Percentiles rank a stretch among this genome's conserved stretches.
phyloP scores from a whole-genome alignment of 2,329 filamentous ascomycete species.

The Fusarium illudens region DNA sequence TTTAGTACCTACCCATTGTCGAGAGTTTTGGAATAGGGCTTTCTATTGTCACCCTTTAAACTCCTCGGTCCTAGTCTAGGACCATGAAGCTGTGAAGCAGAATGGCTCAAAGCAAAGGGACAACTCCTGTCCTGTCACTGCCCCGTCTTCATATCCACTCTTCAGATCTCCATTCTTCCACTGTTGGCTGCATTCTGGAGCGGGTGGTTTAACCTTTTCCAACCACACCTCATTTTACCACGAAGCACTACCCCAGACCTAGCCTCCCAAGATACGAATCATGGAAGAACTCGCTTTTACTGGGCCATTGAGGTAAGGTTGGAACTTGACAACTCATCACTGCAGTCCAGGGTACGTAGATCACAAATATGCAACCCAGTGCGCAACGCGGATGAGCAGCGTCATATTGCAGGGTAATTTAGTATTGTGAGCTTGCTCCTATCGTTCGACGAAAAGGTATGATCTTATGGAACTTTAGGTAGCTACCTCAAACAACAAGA shows the following conservation, averaged over 20 bases:
- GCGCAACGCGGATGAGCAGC: too few species aligned
- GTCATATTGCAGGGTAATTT: too few species aligned
- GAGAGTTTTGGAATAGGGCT: neutral
- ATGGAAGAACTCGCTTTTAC: neutral
- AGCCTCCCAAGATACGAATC: neutral
- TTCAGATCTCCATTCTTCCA: neutral
- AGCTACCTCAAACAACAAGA: too few species aligned
- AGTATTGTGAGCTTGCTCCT: too few species aligned
- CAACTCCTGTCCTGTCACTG: neutral
- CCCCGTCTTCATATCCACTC: neutral
- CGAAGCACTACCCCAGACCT: too few species aligned
- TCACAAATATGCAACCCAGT: too few species aligned
- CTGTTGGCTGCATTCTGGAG: neutral
- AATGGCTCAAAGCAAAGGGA: neutral
- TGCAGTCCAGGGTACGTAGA: too few species aligned
- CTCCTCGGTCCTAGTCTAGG: neutral
- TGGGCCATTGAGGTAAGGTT: too few species aligned
- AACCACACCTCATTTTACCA: neutral
- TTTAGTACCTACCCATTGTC: too few species aligned
- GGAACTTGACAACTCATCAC: neutral
- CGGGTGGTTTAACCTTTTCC: neutral
- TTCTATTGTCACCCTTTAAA: rapidly evolving
- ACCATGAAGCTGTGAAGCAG: neutral
- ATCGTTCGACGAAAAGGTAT: too few species aligned
- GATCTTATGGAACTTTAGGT: too few species aligned